Percentiles rank a stretch among this genome's conserved stretches.
phyloP scores from a whole-genome alignment of 1,139 yeast species.

The Debaryomyces coudertii region DNA sequence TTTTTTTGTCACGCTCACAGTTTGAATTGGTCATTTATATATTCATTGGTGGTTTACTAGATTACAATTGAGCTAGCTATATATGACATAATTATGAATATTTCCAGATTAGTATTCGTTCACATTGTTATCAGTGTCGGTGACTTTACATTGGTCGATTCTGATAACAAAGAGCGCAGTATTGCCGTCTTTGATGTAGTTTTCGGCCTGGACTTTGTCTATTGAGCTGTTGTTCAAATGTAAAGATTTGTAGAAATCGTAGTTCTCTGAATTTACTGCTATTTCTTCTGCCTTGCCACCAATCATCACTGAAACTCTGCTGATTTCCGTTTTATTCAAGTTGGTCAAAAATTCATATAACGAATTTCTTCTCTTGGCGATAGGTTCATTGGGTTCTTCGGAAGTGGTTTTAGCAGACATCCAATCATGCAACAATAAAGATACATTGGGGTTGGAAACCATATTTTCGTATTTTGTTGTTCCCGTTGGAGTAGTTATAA shows the following conservation, averaged over 20 bases:
- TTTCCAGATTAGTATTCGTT: constrained; percentile 36
- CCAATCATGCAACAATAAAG: constrained; percentile 88
- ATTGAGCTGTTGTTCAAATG: constrained; percentile 64
- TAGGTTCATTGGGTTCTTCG: constrained; percentile 18
- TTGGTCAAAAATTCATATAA: constrained; percentile 67
- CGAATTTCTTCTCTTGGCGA: constrained; percentile 40
- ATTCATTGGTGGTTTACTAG: background rate
- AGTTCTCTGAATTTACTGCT: constrained; percentile 42
- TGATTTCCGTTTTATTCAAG: constrained; percentile 73
- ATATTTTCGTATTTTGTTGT: constrained; percentile 77
- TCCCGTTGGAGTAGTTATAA: constrained; percentile 67
- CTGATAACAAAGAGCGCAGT: constrained; percentile 67
- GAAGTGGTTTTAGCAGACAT: constrained; percentile 51
- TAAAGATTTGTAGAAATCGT: constrained; percentile 60
- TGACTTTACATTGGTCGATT: constrained; percentile 71
- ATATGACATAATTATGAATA: too few species aligned
- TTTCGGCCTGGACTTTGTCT: constrained; percentile 66
- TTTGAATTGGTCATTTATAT: background rate
- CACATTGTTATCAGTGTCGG: constrained; percentile 75
- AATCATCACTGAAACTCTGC: constrained; percentile 77
- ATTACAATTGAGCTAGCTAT: too few species aligned
- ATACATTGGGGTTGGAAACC: constrained; percentile 67
- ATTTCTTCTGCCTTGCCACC: constrained; percentile 64
- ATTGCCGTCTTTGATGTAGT: constrained; percentile 53
- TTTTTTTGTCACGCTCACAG: constrained; percentile 17